Base-by-base conservation (phyloP, 352 stramenopile species). In the Phytopythium cucurbitacearum region DNA sequence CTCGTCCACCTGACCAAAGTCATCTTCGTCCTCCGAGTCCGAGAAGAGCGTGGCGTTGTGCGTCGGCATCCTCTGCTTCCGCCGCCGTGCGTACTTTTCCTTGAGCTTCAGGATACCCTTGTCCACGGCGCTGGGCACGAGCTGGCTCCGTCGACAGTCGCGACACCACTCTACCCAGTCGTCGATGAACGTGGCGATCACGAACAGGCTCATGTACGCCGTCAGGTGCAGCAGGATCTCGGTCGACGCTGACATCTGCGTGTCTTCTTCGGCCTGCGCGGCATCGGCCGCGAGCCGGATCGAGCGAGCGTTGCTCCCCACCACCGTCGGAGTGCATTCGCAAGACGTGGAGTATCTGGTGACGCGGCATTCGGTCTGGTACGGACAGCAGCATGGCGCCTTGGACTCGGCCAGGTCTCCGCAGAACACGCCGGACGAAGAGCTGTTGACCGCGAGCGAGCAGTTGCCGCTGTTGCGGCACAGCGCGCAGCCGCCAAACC, bases 401-500 rank as follows among this genome's bases (percentile, higher is more conserved):
- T 69, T 65, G 56, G 69, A 78, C 49, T 57, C 51, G 35, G 72
- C 59, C 35, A 91, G 61, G 35, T 89, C 76, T 40, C 80, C 80
- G 38, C 80, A 91, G 60, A 85, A 91, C 34, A 87, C 80, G 35
- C 80, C 80, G 4, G 62, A 71, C 7, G 53, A 59, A 40, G 49
- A 53, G 41, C 85, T 80, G 21, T 70, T 65, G 53, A 87, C 69
- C 3, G 80, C 80, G 6, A 73, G 44, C 5, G 80, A 89, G 62
- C 80, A 91, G 58, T 87, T 88, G 4, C 80, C 76, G 16, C 67
- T 83, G 51, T 76, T 64, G 12, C 78, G 71, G 51, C 80, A 91
- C 12, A 76, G 44, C 4, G 60, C 62, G 51, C 80, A 91, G 36
- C 80, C 80, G 5, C 64, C 59, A 48, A 62, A 46, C 21, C 41